Percentiles rank a stretch among this genome's conserved stretches.
These are phyloP conservation scores for Trebouxiophyceae sp. DNA, from an alignment of 163 green algal species.

Conservation along the genomic window DNA sequence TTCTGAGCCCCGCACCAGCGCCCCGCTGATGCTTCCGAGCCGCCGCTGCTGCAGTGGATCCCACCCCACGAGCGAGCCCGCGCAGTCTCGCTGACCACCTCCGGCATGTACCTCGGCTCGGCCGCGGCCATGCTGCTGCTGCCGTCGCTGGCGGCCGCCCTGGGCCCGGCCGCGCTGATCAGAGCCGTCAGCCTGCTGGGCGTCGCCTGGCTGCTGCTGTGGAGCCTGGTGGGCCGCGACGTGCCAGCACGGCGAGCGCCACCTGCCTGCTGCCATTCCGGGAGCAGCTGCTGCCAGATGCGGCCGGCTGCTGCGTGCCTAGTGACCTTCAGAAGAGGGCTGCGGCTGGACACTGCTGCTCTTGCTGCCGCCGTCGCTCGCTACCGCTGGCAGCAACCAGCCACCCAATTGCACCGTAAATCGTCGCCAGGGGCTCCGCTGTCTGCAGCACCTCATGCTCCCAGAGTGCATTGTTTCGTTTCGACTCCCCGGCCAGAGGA, in stretches of 20 bases:
- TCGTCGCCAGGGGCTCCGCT: too few relatives aligned
- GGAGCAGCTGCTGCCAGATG: neutral
- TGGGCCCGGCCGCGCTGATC: slow-evolving; percentile 53
- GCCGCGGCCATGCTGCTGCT: slow-evolving; percentile 83
- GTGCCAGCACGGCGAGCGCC: neutral
- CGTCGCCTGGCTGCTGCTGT: slow-evolving; percentile 64
- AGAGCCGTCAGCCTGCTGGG: slow-evolving; percentile 59
- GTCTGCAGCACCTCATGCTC: too few relatives aligned
- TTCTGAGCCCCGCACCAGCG: too few relatives aligned
- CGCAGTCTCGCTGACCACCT: slow-evolving; percentile 85
- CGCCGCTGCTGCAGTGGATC: slow-evolving; percentile 85
- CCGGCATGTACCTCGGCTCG: slow-evolving; percentile 92
- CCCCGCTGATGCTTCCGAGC: too few relatives aligned
- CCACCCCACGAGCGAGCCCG: slow-evolving; percentile 77
- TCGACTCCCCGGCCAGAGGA: too few relatives aligned
- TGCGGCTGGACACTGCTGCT: too few relatives aligned
- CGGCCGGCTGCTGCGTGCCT: neutral
- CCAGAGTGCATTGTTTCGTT: too few relatives aligned
- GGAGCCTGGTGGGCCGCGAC: slow-evolving; percentile 49
- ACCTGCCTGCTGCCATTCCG: neutral
- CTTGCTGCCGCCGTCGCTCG: too few relatives aligned
- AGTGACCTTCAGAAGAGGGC: neutral
- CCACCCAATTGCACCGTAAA: too few relatives aligned
- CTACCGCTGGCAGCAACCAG: too few relatives aligned
- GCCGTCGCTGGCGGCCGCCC: slow-evolving; percentile 46